These are phyloP conservation scores for Eudorina sp. DNA, from an alignment of 139 green algal genomes.

Conservation along the genomic window DNA sequence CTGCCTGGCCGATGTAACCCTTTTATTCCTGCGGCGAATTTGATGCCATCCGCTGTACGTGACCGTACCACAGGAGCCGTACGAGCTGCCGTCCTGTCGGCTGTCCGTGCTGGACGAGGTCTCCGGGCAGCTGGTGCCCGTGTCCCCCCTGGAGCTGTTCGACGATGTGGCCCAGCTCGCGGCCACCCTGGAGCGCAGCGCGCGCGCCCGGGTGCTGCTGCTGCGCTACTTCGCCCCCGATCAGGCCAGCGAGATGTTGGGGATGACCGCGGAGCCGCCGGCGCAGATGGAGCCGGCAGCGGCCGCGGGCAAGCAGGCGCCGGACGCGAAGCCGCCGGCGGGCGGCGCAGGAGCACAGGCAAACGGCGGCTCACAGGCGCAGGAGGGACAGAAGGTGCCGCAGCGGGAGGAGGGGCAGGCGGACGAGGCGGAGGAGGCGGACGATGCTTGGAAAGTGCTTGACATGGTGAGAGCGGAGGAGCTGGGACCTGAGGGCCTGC, in stretches of 20 bases:
- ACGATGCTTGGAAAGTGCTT: slow-evolving; percentile 21
- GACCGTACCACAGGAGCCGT: slow-evolving; percentile 65
- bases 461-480: slow-evolving; percentile 8
- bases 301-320: not conserved
- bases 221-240: slow-evolving; percentile 61
- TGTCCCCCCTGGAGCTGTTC: slow-evolving; percentile 61
- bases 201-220: slow-evolving; percentile 59
- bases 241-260: slow-evolving; percentile 61
- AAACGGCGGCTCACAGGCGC: no score
- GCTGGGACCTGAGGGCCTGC: no score
- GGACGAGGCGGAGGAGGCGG: not conserved
- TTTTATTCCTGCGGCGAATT: no score
- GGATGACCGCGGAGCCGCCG: not conserved
- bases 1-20: no score
- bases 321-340: not conserved
- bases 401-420: not conserved
- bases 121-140: not conserved
- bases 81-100: slow-evolving; percentile 50
- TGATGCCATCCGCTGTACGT: no score
- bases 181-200: slow-evolving; percentile 20
- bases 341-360: not conserved
- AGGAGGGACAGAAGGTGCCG: no score
- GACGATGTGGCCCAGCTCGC: slow-evolving; percentile 47
- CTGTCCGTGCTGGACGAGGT: slow-evolving; percentile 31
- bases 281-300: not conserved